Conservation (phyloP, 2,329 filamentous ascomycete species). For the Stemphylium beticola region DNA sequence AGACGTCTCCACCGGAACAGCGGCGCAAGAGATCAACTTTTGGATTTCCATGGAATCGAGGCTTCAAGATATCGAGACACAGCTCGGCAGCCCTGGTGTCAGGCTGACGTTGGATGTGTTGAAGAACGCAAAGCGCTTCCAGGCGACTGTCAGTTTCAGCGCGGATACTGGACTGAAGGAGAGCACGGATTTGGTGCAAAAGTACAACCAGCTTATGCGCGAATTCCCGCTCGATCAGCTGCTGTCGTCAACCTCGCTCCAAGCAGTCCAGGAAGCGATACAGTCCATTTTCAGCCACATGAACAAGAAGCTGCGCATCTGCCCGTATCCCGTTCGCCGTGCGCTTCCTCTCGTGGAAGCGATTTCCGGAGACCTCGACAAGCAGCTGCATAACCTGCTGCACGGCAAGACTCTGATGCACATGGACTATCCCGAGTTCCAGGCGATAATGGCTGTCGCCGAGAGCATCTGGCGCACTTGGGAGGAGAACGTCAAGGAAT, state of each 20-base stretch:
- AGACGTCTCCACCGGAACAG: constrained; percentile 78
- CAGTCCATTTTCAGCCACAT: constrained; percentile 90
- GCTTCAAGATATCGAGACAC: constrained; percentile 86
- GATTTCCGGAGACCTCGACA: constrained; percentile 91
- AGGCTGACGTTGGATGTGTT: constrained; percentile 90
- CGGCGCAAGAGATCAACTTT: constrained; percentile 98
- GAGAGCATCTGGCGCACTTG: constrained; percentile 88
- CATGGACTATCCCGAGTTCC: constrained; percentile 89
- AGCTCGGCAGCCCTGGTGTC: constrained; percentile 88
- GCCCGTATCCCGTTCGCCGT: constrained; percentile 90
- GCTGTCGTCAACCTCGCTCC: constrained; percentile 85
- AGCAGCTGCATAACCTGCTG: constrained; percentile 82
- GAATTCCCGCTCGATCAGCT: constrained; percentile 97
- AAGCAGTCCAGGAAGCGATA: constrained; percentile 88
- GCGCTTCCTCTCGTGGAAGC: constrained; percentile 94
- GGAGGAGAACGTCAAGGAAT: constrained; percentile 97
- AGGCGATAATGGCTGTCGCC: constrained; percentile 80
- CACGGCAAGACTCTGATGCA: constrained; percentile 89
- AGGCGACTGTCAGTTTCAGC: constrained; percentile 94
- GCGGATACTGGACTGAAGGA: constrained; percentile 96
- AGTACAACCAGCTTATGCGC: constrained; percentile 98
- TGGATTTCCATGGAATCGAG: constrained; percentile 98
- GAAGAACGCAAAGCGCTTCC: constrained; percentile 96
- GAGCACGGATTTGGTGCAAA: constrained; percentile 93
- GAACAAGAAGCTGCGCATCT: constrained; percentile 97